phyloP scores from a whole-genome alignment of 2,329 filamentous ascomycete species.

The Anthostomella pinea region DNA sequence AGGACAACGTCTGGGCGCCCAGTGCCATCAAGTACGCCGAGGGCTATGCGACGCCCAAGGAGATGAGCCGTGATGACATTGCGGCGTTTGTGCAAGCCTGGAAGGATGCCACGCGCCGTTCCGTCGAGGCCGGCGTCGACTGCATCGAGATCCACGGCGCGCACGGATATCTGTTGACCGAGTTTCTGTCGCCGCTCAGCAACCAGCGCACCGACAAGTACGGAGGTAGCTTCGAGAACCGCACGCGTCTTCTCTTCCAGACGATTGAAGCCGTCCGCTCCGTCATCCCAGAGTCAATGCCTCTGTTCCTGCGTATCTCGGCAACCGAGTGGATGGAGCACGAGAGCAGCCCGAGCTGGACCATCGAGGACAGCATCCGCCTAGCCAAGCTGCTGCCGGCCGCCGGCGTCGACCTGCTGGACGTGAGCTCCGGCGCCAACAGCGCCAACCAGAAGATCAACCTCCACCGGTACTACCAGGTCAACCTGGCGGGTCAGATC shows the following conservation, averaged over 20 bases:
- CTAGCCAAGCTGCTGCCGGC: conserved; percentile 69
- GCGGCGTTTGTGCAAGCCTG: conserved; percentile 34
- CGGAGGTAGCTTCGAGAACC: conserved; percentile 69
- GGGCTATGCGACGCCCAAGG: conserved; percentile 53
- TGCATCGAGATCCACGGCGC: conserved; percentile 73
- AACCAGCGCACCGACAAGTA: conserved; percentile 69
- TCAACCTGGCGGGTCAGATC: conserved; percentile 67
- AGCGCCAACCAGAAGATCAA: conserved; percentile 59
- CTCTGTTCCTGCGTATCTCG: conserved; percentile 63
- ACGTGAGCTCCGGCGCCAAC: conserved; percentile 77
- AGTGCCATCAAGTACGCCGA: conserved; percentile 58
- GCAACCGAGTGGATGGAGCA: conserved; percentile 68
- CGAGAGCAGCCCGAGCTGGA: conserved; percentile 58
- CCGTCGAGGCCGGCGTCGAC: conserved; percentile 55
- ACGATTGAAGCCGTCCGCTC: conserved; percentile 60
- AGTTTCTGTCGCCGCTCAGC: conserved; percentile 65
- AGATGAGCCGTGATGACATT: conserved; percentile 49
- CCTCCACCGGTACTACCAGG: conserved; percentile 67
- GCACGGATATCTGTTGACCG: conserved; percentile 73
- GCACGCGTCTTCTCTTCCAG: conserved; percentile 66
- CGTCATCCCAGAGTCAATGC: conserved; percentile 61
- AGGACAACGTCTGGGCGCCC: conserved; percentile 44
- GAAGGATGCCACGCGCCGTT: conserved; percentile 33
- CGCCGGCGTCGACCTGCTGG: conserved; percentile 76
- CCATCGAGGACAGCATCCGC: conserved; percentile 61